Percentiles rank a stretch among this genome's conserved stretches.
These are phyloP conservation scores for Solanum sejunctum DNA, from an alignment of 257 asterid species.

Conservation along the genomic window DNA sequence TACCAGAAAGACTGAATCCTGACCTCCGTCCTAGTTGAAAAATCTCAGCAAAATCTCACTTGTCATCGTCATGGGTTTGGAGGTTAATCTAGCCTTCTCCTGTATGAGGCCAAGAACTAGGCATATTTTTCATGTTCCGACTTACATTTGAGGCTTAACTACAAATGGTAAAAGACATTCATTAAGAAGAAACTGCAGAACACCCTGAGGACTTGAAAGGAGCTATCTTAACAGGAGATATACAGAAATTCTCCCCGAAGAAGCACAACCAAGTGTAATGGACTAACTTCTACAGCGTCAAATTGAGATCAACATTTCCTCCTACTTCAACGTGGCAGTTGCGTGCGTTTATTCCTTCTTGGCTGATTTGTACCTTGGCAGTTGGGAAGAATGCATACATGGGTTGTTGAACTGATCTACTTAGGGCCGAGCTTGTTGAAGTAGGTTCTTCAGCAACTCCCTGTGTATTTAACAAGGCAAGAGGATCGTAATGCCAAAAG, in stretches of 20 bases:
- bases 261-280: neutral
- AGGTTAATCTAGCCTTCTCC: neutral
- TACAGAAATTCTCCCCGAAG: neutral
- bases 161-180: neutral
- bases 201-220: neutral
- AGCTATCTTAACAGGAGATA: neutral
- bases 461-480: constrained; percentile 13
- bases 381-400: constrained; percentile 49
- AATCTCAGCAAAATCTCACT: neutral
- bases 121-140: neutral
- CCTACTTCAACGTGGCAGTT: constrained; percentile 24
- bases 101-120: neutral
- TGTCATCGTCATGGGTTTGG: neutral
- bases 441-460: constrained; percentile 18
- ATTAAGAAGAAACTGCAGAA: neutral
- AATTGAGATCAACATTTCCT: constrained; percentile 52
- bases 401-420: constrained; percentile 16
- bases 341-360: constrained; percentile 8
- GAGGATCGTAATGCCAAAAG: neutral
- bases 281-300: constrained; percentile 38
- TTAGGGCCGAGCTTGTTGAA: constrained; percentile 8
- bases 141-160: neutral
- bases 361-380: constrained; percentile 15
- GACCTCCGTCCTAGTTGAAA: neutral
- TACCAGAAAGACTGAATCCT: neutral